Evolutionary conservation across 2,329 filamentous ascomycete genomes (phyloP).

Genomic region (Fusarium coicis): DNA sequence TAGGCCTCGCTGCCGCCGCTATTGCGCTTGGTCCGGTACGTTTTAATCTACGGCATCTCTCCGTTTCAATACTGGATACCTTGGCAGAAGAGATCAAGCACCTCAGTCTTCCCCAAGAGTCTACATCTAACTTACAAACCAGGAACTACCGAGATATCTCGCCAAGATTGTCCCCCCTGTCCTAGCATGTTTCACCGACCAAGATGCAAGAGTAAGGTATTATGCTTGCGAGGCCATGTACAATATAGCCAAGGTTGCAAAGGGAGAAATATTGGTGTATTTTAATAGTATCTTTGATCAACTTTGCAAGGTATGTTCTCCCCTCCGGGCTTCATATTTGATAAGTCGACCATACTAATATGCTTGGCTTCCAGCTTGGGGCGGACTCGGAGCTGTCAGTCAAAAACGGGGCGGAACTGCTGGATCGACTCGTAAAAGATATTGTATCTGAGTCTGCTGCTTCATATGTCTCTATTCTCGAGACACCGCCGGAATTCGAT

Average conservation of each 20-base stretch:
- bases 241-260: constrained; percentile 99
- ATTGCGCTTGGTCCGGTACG: constrained; percentile 92
- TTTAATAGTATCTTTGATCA: constrained; percentile 99
- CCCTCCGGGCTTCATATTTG: background rate
- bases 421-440: constrained; percentile 95
- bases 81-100: background rate
- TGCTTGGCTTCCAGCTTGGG: constrained; percentile 71
- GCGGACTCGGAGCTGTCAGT: constrained; percentile 97
- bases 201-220: constrained; percentile 96
- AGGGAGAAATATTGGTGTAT: constrained; percentile 95
- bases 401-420: constrained; percentile 95
- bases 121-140: constrained; percentile 26
- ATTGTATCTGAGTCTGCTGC: constrained; percentile 95
- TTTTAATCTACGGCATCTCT: constrained; percentile 36
- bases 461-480: constrained; percentile 91
- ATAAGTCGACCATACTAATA: background rate
- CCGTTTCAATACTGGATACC: background rate
- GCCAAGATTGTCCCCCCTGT: constrained; percentile 96
- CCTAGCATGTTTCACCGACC: constrained; percentile 95
- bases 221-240: constrained; percentile 99
- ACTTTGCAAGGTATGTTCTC: constrained; percentile 80
- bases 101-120: background rate
- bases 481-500: constrained; percentile 61
- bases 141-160: constrained; percentile 93
- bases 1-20: constrained; percentile 92